phyloP scores from a whole-genome alignment of 2,329 filamentous ascomycete genomes.

The Hirsutella minnesotensis region DNA sequence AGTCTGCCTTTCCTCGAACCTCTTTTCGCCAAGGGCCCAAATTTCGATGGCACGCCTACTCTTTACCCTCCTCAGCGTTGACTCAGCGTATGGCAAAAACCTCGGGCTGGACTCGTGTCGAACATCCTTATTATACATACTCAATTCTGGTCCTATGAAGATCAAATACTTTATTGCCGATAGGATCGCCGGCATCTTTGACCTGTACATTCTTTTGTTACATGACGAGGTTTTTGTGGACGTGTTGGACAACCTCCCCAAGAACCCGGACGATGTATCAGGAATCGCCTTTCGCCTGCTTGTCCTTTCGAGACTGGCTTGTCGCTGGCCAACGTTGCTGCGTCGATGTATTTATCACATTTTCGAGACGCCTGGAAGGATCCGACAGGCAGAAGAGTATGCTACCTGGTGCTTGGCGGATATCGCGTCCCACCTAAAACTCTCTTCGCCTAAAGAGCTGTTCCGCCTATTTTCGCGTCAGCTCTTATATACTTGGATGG shows the following conservation, averaged over 20 bases:
- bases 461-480: slow-evolving; percentile 82
- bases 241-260: slow-evolving; percentile 67
- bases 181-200: slow-evolving; percentile 63
- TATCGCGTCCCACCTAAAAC: slow-evolving; percentile 52
- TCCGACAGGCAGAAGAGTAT: slow-evolving; percentile 53
- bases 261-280: slow-evolving; percentile 58
- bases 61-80: slow-evolving; percentile 53
- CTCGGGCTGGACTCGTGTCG: slow-evolving; percentile 47
- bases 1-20: slow-evolving; percentile 51
- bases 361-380: slow-evolving; percentile 75
- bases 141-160: slow-evolving; percentile 51
- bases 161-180: slow-evolving; percentile 68
- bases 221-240: slow-evolving; percentile 82
- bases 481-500: slow-evolving; percentile 82
- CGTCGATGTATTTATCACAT: slow-evolving; percentile 86
- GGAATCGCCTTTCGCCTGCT: slow-evolving; percentile 77
- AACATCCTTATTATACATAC: slow-evolving; percentile 62
- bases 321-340: slow-evolving; percentile 74
- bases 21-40: slow-evolving; percentile 59
- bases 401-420: slow-evolving; percentile 58
- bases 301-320: slow-evolving; percentile 65
- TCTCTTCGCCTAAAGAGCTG: slow-evolving; percentile 56
- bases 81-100: slow-evolving; percentile 53
- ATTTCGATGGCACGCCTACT: slow-evolving; percentile 57
- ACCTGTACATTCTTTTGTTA: slow-evolving; percentile 65